These are phyloP conservation scores for Leccinum disarticulatum DNA, from an alignment of 768 basidiomycete species.

Conservation along the genomic window DNA sequence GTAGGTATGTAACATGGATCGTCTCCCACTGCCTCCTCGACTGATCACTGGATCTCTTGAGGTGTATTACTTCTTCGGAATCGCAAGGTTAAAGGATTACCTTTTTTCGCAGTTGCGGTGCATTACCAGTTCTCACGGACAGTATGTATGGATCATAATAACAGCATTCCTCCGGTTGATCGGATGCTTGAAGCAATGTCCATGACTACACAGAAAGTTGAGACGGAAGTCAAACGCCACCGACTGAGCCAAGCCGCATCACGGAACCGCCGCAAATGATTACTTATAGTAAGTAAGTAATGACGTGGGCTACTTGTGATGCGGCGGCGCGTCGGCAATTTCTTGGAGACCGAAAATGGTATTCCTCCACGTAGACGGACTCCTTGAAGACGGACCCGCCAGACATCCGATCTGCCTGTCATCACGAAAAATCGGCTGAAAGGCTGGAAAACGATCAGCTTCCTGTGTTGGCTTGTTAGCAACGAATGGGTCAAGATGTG, in stretches of 20 bases:
- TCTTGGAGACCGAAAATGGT: constrained; percentile 9
- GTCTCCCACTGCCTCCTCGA: constrained; percentile 92
- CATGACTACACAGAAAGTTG: constrained; percentile 93
- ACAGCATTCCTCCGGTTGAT: constrained; percentile 75
- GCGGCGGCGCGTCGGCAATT: not conserved
- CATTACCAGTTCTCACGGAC: constrained; percentile 91
- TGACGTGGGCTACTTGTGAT: no score
- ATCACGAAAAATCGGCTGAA: constrained; percentile 80
- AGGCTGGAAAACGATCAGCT: constrained; percentile 72
- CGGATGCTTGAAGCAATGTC: constrained; percentile 94
- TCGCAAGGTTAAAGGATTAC: constrained; percentile 51
- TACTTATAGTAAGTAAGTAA: no score
- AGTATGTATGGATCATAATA: constrained; percentile 68
- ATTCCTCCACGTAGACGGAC: constrained; percentile 67
- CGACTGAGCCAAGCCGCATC: constrained; percentile 79
- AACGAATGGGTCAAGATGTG: not conserved
- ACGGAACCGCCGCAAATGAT: constrained; percentile 91
- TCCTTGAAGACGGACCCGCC: constrained; percentile 96
- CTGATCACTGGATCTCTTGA: constrained; percentile 92
- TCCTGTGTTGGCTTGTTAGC: constrained; percentile 14
- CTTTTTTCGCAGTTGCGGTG: constrained; percentile 99
- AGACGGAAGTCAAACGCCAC: constrained; percentile 96
- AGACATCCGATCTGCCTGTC: constrained; percentile 75
- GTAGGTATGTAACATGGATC: constrained; percentile 95
- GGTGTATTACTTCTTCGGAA: constrained; percentile 65